Evolutionary conservation across 1,284 basidiomycete species (phyloP), one percentile per base, ranked within the genome.

Genomic region (Apiotrichum gamsii): DNA sequence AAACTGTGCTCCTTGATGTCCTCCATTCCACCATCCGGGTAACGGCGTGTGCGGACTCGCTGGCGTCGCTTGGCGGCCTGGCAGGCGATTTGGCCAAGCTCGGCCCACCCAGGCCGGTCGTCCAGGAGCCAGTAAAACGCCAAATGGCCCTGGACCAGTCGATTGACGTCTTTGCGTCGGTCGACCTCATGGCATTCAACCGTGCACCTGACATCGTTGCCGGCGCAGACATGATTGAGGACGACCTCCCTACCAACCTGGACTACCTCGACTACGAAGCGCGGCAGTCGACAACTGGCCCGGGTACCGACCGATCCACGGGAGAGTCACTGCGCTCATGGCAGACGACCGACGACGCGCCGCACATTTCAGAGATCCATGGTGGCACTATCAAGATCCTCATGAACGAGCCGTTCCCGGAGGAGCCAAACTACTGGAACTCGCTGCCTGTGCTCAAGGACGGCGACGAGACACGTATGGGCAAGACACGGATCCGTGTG

Each of bases 301-400:
- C 38, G 81, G 85, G 44, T 80, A 84, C 42, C 80, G 90, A 65
- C 70, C 47, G 54, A 16, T 83, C 43, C 78, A 85, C 54, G 81
- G 85, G 63, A 45, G 69, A 57, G 57, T 65, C 51, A 48, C 54
- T 69, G 19, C 48, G 60, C 34, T 53, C 64, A 3, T 72, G 69
- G 61, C 72, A 65, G 58, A 54, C 57, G 13, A 52, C 62, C 6
- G 56, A 59, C 29, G 54, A 52, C 2, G 57, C 87, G 84, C 5
- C 88, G 91, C 69, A 93, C 88, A 3, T 82, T 93, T 25, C 71
- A 79, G 87, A 85, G 5, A 89, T 93, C 88, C 2, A 81, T 93
- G 87, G 86, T 3, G 90, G 93, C 67, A 94, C 90, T 1, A 81
- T 96, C 59, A 82, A 83, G 55, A 78, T 95, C 54, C 72, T 94